These are phyloP conservation scores for Glonium stellatum DNA, from an alignment of 495 filamentous ascomycete genomes.

Conservation along the genomic window DNA sequence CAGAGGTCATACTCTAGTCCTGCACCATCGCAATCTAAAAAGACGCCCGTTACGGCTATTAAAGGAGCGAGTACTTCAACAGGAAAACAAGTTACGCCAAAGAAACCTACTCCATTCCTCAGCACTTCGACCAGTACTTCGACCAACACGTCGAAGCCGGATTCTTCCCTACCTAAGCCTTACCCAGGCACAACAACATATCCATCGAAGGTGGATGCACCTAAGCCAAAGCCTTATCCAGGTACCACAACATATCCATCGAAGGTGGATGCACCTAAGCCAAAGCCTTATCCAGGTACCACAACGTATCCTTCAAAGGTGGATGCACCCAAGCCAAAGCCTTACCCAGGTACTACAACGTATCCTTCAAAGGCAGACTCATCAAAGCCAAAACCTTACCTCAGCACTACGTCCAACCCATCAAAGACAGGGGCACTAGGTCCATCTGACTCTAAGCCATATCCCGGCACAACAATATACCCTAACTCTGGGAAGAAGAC, in stretches of 20 bases:
- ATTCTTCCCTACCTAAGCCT: slow-evolving; percentile 2
- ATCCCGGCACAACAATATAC: not conserved
- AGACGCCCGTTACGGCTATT: slow-evolving; percentile 3
- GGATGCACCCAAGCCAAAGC: not conserved
- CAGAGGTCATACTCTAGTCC: slow-evolving; percentile 20
- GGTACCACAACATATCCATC: not conserved
- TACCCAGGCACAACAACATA: slow-evolving; percentile 3
- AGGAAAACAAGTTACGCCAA: not conserved
- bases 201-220: not conserved
- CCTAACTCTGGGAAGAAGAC: slow-evolving; percentile 2
- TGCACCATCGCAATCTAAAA: slow-evolving; percentile 4
- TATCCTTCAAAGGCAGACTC: not conserved
- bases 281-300: not conserved
- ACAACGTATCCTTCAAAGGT: slow-evolving; percentile 2
- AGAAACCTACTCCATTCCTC: not conserved
- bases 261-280: not conserved
- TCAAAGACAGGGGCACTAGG: not conserved
- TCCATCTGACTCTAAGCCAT: not conserved
- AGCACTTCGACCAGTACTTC: not conserved
- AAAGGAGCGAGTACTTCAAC: slow-evolving; percentile 15
- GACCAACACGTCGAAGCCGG: not conserved
- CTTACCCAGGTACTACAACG: not conserved
- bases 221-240: slow-evolving; percentile 3
- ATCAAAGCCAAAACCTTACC: not conserved
- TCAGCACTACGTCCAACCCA: not conserved